Conservation (phyloP, 805 yeast genomes). For the Jamesozyma lodderae region DNA sequence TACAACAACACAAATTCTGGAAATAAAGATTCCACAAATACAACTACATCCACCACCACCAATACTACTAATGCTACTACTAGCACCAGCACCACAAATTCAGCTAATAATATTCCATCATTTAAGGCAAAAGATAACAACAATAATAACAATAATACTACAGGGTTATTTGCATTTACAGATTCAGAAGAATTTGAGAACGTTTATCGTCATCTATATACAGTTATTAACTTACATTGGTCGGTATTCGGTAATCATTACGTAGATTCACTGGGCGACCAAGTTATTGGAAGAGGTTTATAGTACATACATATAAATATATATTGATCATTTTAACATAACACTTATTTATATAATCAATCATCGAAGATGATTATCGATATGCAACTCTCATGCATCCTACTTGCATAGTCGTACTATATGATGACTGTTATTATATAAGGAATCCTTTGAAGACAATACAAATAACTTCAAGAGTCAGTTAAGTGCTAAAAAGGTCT, state of each 20-base stretch:
- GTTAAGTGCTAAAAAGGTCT: too few relatives aligned
- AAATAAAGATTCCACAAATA: slow-evolving; percentile 1
- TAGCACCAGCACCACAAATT: slow-evolving; percentile 4
- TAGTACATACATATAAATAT: too few relatives aligned
- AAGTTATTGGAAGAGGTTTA: neutral
- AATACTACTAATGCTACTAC: slow-evolving; percentile 5
- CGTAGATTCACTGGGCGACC: slow-evolving; percentile 32
- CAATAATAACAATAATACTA: neutral
- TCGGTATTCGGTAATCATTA: slow-evolving; percentile 72
- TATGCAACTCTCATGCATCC: too few relatives aligned
- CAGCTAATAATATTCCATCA: slow-evolving; percentile 2
- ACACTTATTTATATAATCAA: too few relatives aligned
- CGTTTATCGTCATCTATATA: slow-evolving; percentile 51
- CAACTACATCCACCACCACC: slow-evolving; percentile 4
- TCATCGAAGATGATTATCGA: too few relatives aligned
- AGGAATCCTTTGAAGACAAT: too few relatives aligned
- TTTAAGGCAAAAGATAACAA: slow-evolving; percentile 4
- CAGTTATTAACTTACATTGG: slow-evolving; percentile 72
- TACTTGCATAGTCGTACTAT: too few relatives aligned
- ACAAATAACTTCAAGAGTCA: too few relatives aligned
- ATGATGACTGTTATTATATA: too few relatives aligned
- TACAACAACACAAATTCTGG: slow-evolving; percentile 14
- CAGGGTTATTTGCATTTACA: slow-evolving; percentile 17
- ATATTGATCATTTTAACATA: too few relatives aligned
- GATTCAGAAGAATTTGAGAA: slow-evolving; percentile 46